Base-by-base conservation (phyloP, 495 filamentous ascomycete species). In the Penicillium samsonianum region DNA sequence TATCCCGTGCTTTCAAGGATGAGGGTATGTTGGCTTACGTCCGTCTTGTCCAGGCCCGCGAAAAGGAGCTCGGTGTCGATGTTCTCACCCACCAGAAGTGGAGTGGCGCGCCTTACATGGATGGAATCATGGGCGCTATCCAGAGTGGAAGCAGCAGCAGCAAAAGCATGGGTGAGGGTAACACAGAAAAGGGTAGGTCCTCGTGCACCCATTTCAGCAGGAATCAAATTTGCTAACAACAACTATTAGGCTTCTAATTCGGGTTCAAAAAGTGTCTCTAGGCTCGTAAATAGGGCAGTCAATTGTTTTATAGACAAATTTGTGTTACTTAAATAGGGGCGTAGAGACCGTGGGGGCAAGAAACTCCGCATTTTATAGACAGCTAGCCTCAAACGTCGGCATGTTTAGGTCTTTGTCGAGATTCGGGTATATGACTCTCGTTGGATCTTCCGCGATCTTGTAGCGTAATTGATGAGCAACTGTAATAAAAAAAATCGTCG, bases 81-180 rank as follows among this genome's bases (percentile, higher is more conserved):
- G 94, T 98, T 16, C 78, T 98, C 55, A 98, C 93, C 31, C 94
- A 98, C 71, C 94, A 98, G 80, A 96, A 95, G 66, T 98, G 94
- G 93, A 96, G 91, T 64, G 94, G 94, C 11, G 94, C 94, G 0
- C 78, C 78, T 17, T 96, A 96, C 67, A 87, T 98, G 56, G 94
- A 98, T 75, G 93, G 91, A 3, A 94, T 98, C 33, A 65, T 98
- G 31, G 92, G 93, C 2, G 85, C 89, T 2, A 93, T 98, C 59
- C 90, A 96, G 75, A 96, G 90, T 65, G 92, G 94, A 12, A 96
- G 90, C 71, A 89, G 85, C 60, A 81, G 83, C 47, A 90, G 81
- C 67, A 90, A 84, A 80, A 88, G 88, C 68, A 90, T 92, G 89
- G 89, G 89, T 0, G 87, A 90, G 52, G 89, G 89, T 1, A 91